Evolutionary conservation across 2,329 filamentous ascomycete genomes (phyloP), one percentile per base, ranked within the genome.

Genomic region (Nannizziopsis barbatae): DNA sequence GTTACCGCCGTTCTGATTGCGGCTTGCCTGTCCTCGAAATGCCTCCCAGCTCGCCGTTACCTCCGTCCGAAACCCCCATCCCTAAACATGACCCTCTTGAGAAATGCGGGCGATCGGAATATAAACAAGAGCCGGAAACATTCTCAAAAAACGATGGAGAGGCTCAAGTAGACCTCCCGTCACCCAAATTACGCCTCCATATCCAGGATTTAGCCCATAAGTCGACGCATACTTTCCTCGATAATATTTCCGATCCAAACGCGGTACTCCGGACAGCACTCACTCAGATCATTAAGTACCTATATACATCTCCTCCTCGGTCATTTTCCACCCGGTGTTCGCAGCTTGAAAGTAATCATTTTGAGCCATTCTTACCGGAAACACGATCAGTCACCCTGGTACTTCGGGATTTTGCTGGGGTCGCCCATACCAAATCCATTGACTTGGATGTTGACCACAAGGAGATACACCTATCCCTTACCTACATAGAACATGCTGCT

Each of bases 361-460:
- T 65, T 52, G 55, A 40, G 7, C 64, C 65, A 1, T 58, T 58
- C 42, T 68, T 76, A 42, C 75, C 77, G 0, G 72, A 77, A n/a
- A 92, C 86, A 8, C 83, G 87, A 52, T 93, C 86, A 45, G 80
- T 96, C 14, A 95, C 89, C 0, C 69, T 96, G 32, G 74, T 95
- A 51, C 72, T 96, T 3, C 79, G 85, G 27, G 73, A 80, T 55
- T 88, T 94, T 77, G 72, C 70, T 42, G 90, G 90, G 43, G 86
- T 96, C 3, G 90, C 90, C 15, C 94, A 95, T 70, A 95, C 90
- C 1, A 87, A 79, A 0, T 85, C 86, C 53, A 77, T 72, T 8
- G 83, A 88, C 35, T 75, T 93, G 9, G 89, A 95, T 66, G 57
- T 74, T 52, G 84, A 92, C 60, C 87, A 95, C 72, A 95, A 95